phyloP scores from a whole-genome alignment of 1,284 basidiomycete species.

The Wolfiporia cocos region DNA sequence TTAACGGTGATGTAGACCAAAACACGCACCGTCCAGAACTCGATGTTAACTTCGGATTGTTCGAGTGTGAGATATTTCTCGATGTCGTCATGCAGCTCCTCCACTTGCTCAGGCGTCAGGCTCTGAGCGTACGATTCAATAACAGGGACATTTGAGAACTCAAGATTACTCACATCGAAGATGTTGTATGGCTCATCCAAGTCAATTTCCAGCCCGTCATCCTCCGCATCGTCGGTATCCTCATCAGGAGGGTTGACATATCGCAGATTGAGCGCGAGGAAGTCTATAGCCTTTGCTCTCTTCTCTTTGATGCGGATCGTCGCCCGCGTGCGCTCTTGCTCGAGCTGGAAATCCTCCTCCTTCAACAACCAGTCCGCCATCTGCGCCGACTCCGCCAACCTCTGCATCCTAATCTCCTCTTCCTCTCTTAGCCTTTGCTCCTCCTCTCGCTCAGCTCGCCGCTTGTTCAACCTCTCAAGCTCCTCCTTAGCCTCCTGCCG shows the following conservation, averaged over 20 bases:
- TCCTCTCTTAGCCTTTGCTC: constrained; percentile 88
- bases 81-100: constrained; percentile 94
- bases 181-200: constrained; percentile 98
- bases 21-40: constrained; percentile 89
- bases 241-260: constrained; percentile 72
- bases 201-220: constrained; percentile 92
- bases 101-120: constrained; percentile 80
- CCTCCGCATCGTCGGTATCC: constrained; percentile 60
- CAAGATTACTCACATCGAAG: constrained; percentile 65
- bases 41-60: constrained; percentile 78
- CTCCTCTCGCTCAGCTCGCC: constrained; percentile 88
- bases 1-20: background rate
- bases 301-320: constrained; percentile 94
- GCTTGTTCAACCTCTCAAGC: constrained; percentile 84
- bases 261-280: constrained; percentile 87
- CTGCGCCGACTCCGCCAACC: constrained; percentile 88
- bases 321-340: constrained; percentile 88
- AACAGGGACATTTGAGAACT: background rate
- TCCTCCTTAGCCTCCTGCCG: constrained; percentile 93
- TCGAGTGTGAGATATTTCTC: constrained; percentile 89
- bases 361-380: constrained; percentile 98
- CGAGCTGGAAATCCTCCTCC: constrained; percentile 95
- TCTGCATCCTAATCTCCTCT: constrained; percentile 84
- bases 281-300: constrained; percentile 93
- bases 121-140: constrained; percentile 46